Evolutionary conservation across 2,329 filamentous ascomycete genomes (phyloP), one percentile per base, ranked within the genome.

Genomic region (Pseudogymnoascus sp.): DNA sequence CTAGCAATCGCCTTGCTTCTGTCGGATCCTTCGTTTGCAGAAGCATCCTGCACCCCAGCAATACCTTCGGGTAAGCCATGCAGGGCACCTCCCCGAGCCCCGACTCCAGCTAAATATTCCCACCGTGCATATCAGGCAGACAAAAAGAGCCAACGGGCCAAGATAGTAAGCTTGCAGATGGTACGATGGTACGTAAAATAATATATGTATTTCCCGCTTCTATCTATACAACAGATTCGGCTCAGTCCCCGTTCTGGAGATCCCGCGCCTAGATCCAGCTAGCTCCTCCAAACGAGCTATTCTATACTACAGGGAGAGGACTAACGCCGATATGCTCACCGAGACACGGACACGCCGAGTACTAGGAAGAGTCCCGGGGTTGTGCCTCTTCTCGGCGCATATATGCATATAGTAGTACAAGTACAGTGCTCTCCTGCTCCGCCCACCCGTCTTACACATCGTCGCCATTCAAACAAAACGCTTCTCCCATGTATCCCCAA

Each of bases 391-490:
- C 48, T 33, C 48, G 29, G 48, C 29, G 48, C 48, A 55, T 55
- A 55, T 33, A 55, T 55, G 48, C 48, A 33, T 55, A 55, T 55
- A 55, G 48, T 55, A 13, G 48, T 55, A 55, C 48, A 55, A 55
- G 48, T 55, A 55, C 48, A 55, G 58, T 60, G 35, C 58, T 60
- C 45, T 60, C 58, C 37, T 60, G 58, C 58, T 60, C 58, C 27
- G 15, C 29, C 9, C 37, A 39, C 37, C 58, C 58, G 35, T 42
- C 58, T 60, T 60, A 37, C 35, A 60, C 12, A 3, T n/a, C 1
- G 13, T 42, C 37, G 33, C 33, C n/a, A 37, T 39, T 25, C 58
- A 60, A 42, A 60, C 58, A 60, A 42, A 39, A 60, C 8, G 35
- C 33, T 60, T 42, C 37, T 42, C 27, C 58, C 1, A 27, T 1